Conservation (phyloP, 2,329 filamentous ascomycete genomes). For the Fusarium sp. region DNA sequence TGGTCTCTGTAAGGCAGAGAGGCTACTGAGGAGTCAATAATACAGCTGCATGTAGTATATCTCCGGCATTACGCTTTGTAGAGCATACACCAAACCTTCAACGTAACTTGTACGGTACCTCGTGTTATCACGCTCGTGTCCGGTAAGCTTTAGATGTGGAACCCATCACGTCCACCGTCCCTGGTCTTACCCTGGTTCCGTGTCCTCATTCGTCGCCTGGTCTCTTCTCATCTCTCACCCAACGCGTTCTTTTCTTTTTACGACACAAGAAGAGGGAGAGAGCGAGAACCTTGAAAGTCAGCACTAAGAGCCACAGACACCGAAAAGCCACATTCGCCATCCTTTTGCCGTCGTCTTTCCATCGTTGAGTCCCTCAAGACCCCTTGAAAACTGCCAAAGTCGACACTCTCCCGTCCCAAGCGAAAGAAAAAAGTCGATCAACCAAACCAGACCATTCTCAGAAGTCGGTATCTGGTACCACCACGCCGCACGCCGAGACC, state of each 20-base stretch:
- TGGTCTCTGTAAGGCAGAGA: background rate
- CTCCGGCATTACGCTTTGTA: slow-evolving; percentile 1
- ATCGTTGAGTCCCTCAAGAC: slow-evolving; percentile 16
- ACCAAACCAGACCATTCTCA: slow-evolving; percentile 12
- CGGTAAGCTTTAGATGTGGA: slow-evolving; percentile 37
- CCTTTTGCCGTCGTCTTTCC: slow-evolving; percentile 14
- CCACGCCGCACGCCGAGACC: slow-evolving; percentile 27
- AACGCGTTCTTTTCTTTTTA: slow-evolving; percentile 45
- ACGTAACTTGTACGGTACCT: slow-evolving; percentile 22
- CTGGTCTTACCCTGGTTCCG: slow-evolving; percentile 34
- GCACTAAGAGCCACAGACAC: slow-evolving; percentile 32
- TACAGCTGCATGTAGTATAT: background rate
- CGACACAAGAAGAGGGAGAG: slow-evolving; percentile 29
- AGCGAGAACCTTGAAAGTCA: slow-evolving; percentile 35
- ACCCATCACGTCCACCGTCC: slow-evolving; percentile 24
- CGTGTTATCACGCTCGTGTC: slow-evolving; percentile 35
- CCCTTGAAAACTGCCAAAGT: slow-evolving; percentile 9
- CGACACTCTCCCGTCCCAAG: slow-evolving; percentile 9
- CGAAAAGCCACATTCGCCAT: slow-evolving; percentile 32
- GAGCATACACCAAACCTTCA: slow-evolving; percentile 13
- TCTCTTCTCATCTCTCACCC: slow-evolving; percentile 36
- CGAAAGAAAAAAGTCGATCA: slow-evolving; percentile 28
- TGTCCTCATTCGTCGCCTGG: slow-evolving; percentile 41
- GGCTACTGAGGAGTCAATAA: slow-evolving; percentile 2
- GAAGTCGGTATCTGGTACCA: slow-evolving; percentile 23